Evolutionary conservation across 2,329 filamentous ascomycete genomes (phyloP), one percentile per base, ranked within the genome.

Genomic region (Didymella glomerata): DNA sequence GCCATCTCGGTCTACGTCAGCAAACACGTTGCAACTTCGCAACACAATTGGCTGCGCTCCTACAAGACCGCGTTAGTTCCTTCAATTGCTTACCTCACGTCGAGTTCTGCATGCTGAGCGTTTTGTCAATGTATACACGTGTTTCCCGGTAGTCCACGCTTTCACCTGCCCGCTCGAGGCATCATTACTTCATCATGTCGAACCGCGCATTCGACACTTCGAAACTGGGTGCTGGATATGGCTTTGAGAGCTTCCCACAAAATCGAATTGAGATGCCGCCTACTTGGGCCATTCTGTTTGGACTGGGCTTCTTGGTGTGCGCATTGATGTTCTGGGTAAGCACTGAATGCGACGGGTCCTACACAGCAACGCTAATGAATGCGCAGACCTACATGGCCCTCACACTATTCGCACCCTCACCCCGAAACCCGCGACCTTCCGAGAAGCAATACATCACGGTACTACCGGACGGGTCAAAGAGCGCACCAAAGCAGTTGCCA

Each of bases 381-480:
- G 25, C 49, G 44, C 50, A 90, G 88, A 75, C 88, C 70, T 93
- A 90, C 72, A 71, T 86, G 50, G 79, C 88, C 60, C 85, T 97
- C 48, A 88, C 87, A 73, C 76, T 92, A 59, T 83, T 96, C 74
- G 93, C 93, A 9, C 93, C 93, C 16, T 87, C 88, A 49, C 95
- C 95, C 10, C 90, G 95, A 56, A 80, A 83, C 24, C 85, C 91
- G 2, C 82, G 88, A 32, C 83, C 86, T 4, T 92, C 91, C 30
- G 95, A 99, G 77, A 97, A 95, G 81, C 88, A 85, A 36, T 99
- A 94, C 81, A 84, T 87, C 48, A 96, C 92, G 4, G 89, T 92
- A 40, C 81, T 87, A 36, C 83, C 88, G 40, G 83, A 89, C 67
- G 89, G 90, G 49, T 81, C 81, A 13, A 79, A 81, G 48, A 86